A percentile compares a stretch with the other conserved stretches of the same genome.
Evolutionary conservation across 202 grass and related monocot genomes (phyloP).

Genomic region (Saccharum hybrid): DNA sequence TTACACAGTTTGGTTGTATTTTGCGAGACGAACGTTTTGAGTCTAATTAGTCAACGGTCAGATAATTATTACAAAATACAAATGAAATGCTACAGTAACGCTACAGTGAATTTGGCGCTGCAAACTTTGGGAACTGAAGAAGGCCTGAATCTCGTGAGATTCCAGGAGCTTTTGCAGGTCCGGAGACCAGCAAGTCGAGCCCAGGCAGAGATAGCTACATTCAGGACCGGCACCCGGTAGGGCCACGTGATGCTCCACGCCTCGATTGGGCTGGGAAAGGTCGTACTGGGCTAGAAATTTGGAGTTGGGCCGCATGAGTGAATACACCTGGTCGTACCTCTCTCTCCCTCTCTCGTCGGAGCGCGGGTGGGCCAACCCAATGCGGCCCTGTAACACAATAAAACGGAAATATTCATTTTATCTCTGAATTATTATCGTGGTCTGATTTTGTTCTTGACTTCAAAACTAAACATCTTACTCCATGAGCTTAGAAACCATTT

Average conservation of each 20-base stretch:
- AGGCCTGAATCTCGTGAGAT: not conserved
- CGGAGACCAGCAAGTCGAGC: not conserved
- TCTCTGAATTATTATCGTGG: not conserved
- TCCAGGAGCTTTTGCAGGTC: not conserved
- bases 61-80: too few species aligned
- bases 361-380: not conserved
- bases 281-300: not conserved
- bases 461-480: not conserved
- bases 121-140: too few species aligned
- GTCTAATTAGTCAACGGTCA: too few species aligned
- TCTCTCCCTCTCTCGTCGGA: too few species aligned
- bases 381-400: not conserved
- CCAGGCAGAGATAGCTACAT: not conserved
- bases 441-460: not conserved
- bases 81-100: too few species aligned
- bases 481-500: too few species aligned
- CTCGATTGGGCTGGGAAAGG: not conserved
- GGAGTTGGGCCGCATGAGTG: not conserved
- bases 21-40: too few species aligned
- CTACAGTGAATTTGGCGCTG: too few species aligned
- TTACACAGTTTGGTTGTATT: too few species aligned
- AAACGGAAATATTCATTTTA: not conserved
- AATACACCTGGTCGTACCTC: not conserved
- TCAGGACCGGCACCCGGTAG: too few species aligned
- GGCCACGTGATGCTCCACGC: not conserved